These are phyloP conservation scores for Tetramitus jugosus DNA, from an alignment of 208 protist genomes.

Conservation along the genomic window DNA sequence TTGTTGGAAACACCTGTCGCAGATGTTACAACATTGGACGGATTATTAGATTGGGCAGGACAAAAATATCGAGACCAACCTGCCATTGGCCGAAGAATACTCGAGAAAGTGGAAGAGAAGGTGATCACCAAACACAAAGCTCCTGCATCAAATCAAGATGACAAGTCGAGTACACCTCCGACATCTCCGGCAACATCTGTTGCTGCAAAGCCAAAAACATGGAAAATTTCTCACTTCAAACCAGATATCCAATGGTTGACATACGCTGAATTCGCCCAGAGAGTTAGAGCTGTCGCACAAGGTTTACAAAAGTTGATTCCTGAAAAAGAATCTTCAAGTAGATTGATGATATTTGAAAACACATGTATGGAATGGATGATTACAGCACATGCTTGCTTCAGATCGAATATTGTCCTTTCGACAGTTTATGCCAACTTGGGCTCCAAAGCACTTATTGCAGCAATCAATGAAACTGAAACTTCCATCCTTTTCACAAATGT, in stretches of 20 bases:
- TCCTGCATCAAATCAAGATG: no score
- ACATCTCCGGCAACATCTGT: no score
- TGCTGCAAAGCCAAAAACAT: no score
- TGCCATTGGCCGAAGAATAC: background rate
- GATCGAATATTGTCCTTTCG: background rate
- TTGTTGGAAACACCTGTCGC: background rate
- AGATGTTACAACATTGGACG: background rate
- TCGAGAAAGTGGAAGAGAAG: background rate
- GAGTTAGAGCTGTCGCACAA: background rate
- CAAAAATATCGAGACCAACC: background rate
- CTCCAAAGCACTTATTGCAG: background rate
- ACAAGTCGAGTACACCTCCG: no score
- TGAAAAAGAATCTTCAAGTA: background rate
- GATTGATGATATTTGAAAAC: background rate
- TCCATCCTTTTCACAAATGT: background rate
- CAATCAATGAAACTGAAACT: background rate
- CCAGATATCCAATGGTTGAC: background rate
- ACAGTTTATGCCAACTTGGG: constrained; percentile 9
- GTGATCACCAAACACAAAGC: no score
- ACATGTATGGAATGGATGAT: constrained; percentile 4
- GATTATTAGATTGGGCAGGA: background rate
- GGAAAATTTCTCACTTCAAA: background rate
- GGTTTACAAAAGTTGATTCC: background rate
- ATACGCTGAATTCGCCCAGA: background rate
- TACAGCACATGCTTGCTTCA: background rate